A percentile compares a stretch with the other conserved stretches of the same genome.
Evolutionary conservation across 257 asterid species (phyloP).

Genomic region (Solanum neorickii): DNA sequence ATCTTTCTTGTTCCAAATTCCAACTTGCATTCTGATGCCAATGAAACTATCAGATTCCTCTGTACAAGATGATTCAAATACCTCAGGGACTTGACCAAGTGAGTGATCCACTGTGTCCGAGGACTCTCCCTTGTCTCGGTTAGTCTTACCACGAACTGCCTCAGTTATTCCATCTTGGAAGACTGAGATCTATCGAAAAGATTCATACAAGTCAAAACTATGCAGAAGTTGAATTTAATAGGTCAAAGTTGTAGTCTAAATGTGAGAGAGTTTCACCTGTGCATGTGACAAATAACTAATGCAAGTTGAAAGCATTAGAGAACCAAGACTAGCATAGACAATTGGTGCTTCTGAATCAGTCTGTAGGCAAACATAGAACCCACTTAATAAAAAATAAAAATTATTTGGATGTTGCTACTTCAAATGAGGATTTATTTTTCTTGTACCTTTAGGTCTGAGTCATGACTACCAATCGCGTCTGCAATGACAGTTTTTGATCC

Average conservation of each 20-base stretch:
- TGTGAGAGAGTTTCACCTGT: constrained; percentile 38
- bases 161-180: constrained; percentile 71
- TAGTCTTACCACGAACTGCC: constrained; percentile 78
- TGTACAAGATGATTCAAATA: constrained; percentile 41
- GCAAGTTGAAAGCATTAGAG: constrained; percentile 86
- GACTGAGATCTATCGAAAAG: constrained; percentile 52
- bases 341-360: constrained; percentile 76
- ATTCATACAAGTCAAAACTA: background rate
- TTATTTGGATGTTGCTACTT: background rate
- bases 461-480: constrained; percentile 70
- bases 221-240: background rate
- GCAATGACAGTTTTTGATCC: constrained; percentile 42
- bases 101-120: constrained; percentile 55
- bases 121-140: constrained; percentile 68
- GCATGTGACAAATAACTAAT: constrained; percentile 77
- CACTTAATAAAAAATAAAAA: background rate
- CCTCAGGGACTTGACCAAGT: constrained; percentile 75
- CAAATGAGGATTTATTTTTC: background rate
- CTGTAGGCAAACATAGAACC: background rate
- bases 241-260: background rate
- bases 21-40: constrained; percentile 13
- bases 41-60: constrained; percentile 18
- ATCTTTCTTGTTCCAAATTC: constrained; percentile 1
- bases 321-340: constrained; percentile 84
- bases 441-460: constrained; percentile 72